Percentiles rank a stretch among this genome's conserved stretches.
These are phyloP conservation scores for Dissophora globulifera DNA, from an alignment of 192 early-diverging fungal species.

Conservation along the genomic window DNA sequence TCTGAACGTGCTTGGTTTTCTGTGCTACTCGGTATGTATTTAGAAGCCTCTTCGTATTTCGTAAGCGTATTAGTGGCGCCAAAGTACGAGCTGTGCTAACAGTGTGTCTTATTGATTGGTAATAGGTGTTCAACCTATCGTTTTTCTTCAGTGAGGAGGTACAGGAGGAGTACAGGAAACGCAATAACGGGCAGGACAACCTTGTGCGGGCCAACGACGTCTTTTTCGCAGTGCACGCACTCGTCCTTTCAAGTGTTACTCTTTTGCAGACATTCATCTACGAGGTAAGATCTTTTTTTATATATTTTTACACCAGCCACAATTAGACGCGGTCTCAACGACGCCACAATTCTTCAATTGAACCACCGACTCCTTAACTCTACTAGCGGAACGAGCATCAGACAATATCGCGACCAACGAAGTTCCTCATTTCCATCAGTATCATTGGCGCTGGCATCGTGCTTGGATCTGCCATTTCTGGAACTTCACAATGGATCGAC, in stretches of 20 bases:
- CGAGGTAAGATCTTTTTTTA: conserved; percentile 59
- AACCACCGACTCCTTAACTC: too few species aligned
- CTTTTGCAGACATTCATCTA: conserved; percentile 74
- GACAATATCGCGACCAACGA: too few species aligned
- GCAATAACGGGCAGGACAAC: conserved; percentile 74
- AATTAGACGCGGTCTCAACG: too few species aligned
- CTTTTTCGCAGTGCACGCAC: conserved; percentile 87
- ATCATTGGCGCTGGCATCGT: conserved; percentile 17
- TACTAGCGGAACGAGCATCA: too few species aligned
- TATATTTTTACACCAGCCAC: not conserved
- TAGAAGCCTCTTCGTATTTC: too few species aligned
- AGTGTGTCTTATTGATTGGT: not conserved
- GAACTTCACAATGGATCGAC: conserved; percentile 59
- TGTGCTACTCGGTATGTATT: conserved; percentile 81
- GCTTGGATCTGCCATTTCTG: not conserved
- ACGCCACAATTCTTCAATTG: too few species aligned
- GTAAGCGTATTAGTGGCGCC: too few species aligned
- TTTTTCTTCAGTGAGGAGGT: conserved; percentile 75
- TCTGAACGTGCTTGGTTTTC: conserved; percentile 88
- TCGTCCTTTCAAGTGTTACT: conserved; percentile 68
- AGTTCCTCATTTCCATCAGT: too few species aligned
- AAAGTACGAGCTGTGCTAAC: not conserved
- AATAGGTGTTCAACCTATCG: conserved; percentile 77
- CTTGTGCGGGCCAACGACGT: conserved; percentile 87
- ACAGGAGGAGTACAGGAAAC: conserved; percentile 75